Evolutionary conservation across 192 early-diverging fungal genomes (phyloP).

Genomic region (Linnemannia elongata): DNA sequence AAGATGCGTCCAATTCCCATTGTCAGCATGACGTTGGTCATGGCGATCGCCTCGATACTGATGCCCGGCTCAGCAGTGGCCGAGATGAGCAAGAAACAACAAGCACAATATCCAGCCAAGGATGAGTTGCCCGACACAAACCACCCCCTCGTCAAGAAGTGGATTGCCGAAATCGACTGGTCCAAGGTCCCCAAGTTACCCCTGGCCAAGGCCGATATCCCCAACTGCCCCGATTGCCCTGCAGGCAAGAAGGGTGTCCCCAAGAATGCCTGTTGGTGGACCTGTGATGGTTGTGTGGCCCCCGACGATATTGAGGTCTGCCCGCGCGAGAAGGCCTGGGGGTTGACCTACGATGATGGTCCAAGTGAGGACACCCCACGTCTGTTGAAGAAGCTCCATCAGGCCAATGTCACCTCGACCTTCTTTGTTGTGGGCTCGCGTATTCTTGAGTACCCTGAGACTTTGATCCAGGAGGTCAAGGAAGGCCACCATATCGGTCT

Average conservation of each 20-base stretch:
- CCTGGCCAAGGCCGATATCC: constrained; percentile 34
- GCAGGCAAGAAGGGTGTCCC: constrained; percentile 22
- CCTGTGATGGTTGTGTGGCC: constrained; percentile 60
- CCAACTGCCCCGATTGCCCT: constrained; percentile 48
- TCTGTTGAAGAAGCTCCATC: constrained; percentile 59
- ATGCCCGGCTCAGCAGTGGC: not conserved
- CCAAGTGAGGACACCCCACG: constrained; percentile 59
- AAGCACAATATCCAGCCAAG: constrained; percentile 21
- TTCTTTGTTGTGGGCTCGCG: constrained; percentile 67
- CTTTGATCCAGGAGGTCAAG: constrained; percentile 33
- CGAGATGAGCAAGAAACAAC: constrained; percentile 43
- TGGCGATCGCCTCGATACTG: constrained; percentile 21
- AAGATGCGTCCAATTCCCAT: constrained; percentile 37
- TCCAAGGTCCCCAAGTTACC: constrained; percentile 55
- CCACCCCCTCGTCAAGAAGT: constrained; percentile 40
- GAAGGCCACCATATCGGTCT: constrained; percentile 53
- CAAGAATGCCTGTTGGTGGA: constrained; percentile 62
- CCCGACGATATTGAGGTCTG: constrained; percentile 63
- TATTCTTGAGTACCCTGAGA: constrained; percentile 63
- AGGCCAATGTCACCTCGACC: constrained; percentile 53
- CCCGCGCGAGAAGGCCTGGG: constrained; percentile 62
- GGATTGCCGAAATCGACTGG: constrained; percentile 53
- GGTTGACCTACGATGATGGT: constrained; percentile 64
- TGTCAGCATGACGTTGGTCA: constrained; percentile 44
- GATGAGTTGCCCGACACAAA: constrained; percentile 36